A percentile compares a stretch with the other conserved stretches of the same genome.
Conservation (phyloP, 83 land plant species). For the Picea engelmannii region DNA sequence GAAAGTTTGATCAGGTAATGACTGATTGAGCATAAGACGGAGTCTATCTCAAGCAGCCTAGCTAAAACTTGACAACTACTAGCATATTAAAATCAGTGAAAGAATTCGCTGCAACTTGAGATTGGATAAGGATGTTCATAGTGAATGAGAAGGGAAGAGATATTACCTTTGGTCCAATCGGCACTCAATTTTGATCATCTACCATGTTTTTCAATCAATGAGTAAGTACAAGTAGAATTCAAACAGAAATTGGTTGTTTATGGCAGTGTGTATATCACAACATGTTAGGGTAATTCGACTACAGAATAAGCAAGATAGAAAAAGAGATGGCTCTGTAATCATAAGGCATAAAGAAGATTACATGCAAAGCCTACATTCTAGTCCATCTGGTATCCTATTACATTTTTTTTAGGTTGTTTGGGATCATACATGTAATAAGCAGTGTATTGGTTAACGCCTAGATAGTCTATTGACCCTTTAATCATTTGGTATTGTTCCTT, state of each 20-base stretch:
- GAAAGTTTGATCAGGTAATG: background rate
- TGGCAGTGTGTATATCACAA: background rate
- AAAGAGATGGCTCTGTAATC: background rate
- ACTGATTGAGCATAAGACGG: background rate
- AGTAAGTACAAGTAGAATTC: background rate
- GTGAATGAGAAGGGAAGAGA: background rate
- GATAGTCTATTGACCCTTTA: no score
- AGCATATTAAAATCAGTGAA: background rate
- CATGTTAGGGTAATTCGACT: background rate
- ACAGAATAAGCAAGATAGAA: background rate
- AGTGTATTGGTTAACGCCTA: no score
- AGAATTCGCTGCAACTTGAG: background rate
- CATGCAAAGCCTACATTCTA: no score
- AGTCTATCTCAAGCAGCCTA: background rate
- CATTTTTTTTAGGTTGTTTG: no score
- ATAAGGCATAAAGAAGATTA: background rate
- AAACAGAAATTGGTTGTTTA: background rate
- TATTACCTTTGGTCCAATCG: slow-evolving; percentile 69
- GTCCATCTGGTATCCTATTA: no score
- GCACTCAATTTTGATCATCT: slow-evolving; percentile 51
- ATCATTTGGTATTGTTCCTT: slow-evolving; percentile 51
- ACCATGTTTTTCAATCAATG: background rate
- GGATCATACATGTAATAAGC: no score
- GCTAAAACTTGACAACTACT: background rate
- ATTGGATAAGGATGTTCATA: background rate